phyloP scores from a whole-genome alignment of 176 grass and related monocot species.

The Puccinellia tenuiflora region DNA sequence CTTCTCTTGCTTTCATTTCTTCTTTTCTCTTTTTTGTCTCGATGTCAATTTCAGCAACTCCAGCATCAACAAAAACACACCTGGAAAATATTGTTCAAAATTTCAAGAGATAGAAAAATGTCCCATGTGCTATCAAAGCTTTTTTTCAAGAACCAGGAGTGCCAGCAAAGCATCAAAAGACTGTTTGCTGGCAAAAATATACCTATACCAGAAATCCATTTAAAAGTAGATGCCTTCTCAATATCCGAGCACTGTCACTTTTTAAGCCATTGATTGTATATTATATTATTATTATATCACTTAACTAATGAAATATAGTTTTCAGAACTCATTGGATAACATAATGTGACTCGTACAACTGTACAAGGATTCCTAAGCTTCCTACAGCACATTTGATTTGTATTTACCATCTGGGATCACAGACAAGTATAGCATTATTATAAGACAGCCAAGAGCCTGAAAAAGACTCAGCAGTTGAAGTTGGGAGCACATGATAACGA shows the following conservation, averaged over 20 bases:
- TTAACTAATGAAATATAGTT: neutral
- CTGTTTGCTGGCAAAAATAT: neutral
- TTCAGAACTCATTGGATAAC: slow-evolving; percentile 5
- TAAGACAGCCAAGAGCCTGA: neutral
- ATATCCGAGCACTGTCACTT: neutral
- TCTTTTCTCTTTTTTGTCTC: slow-evolving; percentile 94
- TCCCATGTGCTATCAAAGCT: neutral
- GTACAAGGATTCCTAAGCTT: neutral
- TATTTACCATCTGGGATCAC: slow-evolving; percentile 8
- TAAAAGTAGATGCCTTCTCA: neutral
- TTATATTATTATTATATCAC: neutral
- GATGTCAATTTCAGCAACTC: slow-evolving; percentile 83
- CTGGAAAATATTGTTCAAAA: slow-evolving; percentile 38
- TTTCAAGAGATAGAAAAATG: slow-evolving; percentile 15
- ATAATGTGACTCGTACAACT: neutral
- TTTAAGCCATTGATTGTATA: neutral
- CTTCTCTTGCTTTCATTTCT: slow-evolving; percentile 97
- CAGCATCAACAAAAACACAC: slow-evolving; percentile 98
- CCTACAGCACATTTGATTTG: neutral
- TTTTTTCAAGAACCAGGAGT: neutral
- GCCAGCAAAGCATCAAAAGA: neutral
- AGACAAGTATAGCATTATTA: slow-evolving; percentile 13
- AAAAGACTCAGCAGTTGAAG: neutral
- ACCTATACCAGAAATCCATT: slow-evolving; percentile 1
- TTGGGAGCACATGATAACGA: neutral